Evolutionary conservation across 2,329 filamentous ascomycete genomes (phyloP), one percentile per base, ranked within the genome.

Genomic region (Dactylellina sp.): DNA sequence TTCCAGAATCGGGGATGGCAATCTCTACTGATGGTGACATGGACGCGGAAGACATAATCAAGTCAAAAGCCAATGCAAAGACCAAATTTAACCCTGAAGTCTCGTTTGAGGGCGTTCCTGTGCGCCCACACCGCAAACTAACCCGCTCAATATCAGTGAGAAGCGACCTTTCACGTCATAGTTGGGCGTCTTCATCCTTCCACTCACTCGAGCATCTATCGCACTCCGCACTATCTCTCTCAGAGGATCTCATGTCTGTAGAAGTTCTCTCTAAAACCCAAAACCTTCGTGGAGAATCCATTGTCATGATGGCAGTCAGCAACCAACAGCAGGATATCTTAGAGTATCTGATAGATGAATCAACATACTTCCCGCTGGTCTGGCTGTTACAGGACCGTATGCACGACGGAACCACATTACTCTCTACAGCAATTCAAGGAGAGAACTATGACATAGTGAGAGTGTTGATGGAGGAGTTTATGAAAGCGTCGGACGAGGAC

Each of bases 401-500:
- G 79, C 93, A 92, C 76, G 92, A 97, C 76, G 91, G 92, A 1
- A 96, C 93, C 0, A 97, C 92, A 0, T 83, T 99, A 2, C 82
- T 99, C 16, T 97, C 91, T 80, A 92, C 94, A 46, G 93, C 95
- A 4, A 89, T 98, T 9, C 96, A 99, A 80, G 84, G 93, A 2
- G 92, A 91, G 0, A 87, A 96, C 78, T 84, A 84, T 0, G 88
- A 91, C 44, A 84, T 96, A 9, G 91, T 96, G 46, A 87, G 92
- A 75, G 86, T 89, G 11, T 83, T 98, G 2, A 83, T 97, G 9
- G 86, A 90, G 9, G 72, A 74, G 14, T 49, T 79, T 24, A 76
- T 77, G 39, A 76, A 76, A 39, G 66, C 78, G 7, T 62, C 68
- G 4, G 77, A 78, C 46, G 56, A 61, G 12, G 70, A 63, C 14